Conservation (phyloP, 108 stramenopile genomes). For the Pelagomonas calceolata region DNA sequence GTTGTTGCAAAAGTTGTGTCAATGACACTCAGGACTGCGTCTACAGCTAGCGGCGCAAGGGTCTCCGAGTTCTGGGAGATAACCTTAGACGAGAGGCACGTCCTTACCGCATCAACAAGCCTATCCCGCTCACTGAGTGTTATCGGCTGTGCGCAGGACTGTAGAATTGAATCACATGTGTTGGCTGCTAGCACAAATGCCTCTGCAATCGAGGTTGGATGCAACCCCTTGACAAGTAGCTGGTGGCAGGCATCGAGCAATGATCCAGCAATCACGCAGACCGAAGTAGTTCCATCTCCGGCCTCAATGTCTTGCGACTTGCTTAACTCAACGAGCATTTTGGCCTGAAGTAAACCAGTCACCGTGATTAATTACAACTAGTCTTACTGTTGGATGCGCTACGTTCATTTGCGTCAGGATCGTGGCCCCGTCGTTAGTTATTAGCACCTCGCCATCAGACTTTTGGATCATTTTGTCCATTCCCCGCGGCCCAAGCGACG, state of each 20-base stretch:
- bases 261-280: conserved; percentile 94
- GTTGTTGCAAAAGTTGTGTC: conserved; percentile 59
- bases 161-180: conserved; percentile 7
- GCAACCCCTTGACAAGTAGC: conserved; percentile 62
- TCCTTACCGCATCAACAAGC: conserved; percentile 70
- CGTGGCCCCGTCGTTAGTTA: conserved; percentile 98
- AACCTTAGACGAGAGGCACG: conserved; percentile 90
- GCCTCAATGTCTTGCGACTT: conserved; percentile 99
- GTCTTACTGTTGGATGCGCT: conserved; percentile 95
- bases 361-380: too few species aligned
- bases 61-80: conserved; percentile 83
- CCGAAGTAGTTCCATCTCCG: conserved; percentile 51
- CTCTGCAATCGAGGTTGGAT: conserved; percentile 86
- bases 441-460: conserved; percentile 84
- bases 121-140: neutral
- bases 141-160: neutral
- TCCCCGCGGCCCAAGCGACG: conserved; percentile 90
- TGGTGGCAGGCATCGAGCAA: conserved; percentile 75
- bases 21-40: conserved; percentile 82
- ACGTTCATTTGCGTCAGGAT: conserved; percentile 92
- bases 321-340: conserved; percentile 93
- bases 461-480: conserved; percentile 98
- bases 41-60: conserved; percentile 95
- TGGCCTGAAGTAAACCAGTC: too few species aligned
- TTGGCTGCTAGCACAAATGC: conserved; percentile 53